Conservation (phyloP, 805 yeast species). For the Teunomyces kruisii region DNA sequence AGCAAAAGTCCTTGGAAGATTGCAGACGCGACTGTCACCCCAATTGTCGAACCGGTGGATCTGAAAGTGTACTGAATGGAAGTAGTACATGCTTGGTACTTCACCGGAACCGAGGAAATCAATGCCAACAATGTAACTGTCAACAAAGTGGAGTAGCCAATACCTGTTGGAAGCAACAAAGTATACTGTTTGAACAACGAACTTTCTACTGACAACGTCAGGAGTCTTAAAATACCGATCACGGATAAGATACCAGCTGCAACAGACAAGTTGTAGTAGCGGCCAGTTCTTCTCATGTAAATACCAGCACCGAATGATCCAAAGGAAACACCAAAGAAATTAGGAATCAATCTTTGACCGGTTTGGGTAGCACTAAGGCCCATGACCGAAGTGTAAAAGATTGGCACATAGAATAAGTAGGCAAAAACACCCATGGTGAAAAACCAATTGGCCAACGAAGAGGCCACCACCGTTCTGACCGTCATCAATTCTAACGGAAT, state of each 20-base stretch:
- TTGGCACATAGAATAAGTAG: constrained; percentile 67
- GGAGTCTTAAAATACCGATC: constrained; percentile 45
- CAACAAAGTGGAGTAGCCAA: constrained; percentile 64
- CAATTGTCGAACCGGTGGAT: constrained; percentile 83
- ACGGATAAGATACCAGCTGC: constrained; percentile 42
- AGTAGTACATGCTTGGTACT: constrained; percentile 80
- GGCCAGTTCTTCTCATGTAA: constrained; percentile 67
- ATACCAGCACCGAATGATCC: constrained; percentile 70
- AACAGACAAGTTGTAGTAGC: constrained; percentile 58
- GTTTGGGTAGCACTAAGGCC: constrained; percentile 54
- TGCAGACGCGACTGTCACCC: constrained; percentile 69
- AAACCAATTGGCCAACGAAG: constrained; percentile 69
- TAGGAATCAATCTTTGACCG: constrained; percentile 61
- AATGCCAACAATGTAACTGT: constrained; percentile 73
- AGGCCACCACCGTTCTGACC: constrained; percentile 60
- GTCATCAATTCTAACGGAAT: constrained; percentile 60
- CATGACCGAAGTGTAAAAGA: constrained; percentile 58
- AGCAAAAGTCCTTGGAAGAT: constrained; percentile 55
- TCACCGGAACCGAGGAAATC: constrained; percentile 69
- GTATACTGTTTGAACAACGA: constrained; percentile 39
- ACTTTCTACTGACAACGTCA: constrained; percentile 28
- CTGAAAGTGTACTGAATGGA: constrained; percentile 88
- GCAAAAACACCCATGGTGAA: constrained; percentile 67
- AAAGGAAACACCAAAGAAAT: constrained; percentile 63
- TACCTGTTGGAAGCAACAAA: constrained; percentile 54